A percentile compares a stretch with the other conserved stretches of the same genome.
phyloP scores from a whole-genome alignment of 108 stramenopile genomes.

The Nannochloropsis salina region DNA sequence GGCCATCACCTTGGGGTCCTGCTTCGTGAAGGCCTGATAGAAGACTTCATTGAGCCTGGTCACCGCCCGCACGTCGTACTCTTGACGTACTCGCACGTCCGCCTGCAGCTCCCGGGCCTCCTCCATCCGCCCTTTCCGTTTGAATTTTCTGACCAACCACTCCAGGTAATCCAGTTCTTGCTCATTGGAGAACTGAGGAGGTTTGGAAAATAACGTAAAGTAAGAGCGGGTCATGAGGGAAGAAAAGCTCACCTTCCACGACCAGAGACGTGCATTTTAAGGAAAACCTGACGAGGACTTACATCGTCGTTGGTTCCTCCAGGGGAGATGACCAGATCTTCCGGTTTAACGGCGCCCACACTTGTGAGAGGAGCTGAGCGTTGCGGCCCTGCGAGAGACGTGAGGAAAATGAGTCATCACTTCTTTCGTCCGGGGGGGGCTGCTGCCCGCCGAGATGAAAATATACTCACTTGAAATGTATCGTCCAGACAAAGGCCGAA shows the following conservation, averaged over 20 bases:
- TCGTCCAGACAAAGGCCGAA: no score
- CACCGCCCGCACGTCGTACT: constrained; percentile 9
- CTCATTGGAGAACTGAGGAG: neutral
- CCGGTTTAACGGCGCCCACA: neutral
- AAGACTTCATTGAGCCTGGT: neutral
- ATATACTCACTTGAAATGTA: no score
- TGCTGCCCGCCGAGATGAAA: no score
- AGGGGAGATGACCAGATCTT: neutral
- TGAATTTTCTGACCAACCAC: constrained; percentile 4
- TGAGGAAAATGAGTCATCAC: no score
- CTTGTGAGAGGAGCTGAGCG: no score
- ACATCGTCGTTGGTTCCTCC: neutral
- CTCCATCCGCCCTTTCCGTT: constrained; percentile 5
- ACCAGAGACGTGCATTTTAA: no score
- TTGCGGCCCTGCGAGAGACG: no score
- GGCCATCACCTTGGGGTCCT: constrained; percentile 17
- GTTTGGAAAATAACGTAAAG: no score
- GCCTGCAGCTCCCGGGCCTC: neutral
- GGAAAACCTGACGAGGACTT: neutral
- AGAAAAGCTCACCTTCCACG: no score
- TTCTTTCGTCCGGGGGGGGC: no score
- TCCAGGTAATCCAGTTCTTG: neutral
- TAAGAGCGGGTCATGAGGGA: no score
- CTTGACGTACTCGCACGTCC: neutral
- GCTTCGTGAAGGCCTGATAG: constrained; percentile 17